Conservation (phyloP, 768 basidiomycete genomes). For the Pisolithus tinctorius region DNA sequence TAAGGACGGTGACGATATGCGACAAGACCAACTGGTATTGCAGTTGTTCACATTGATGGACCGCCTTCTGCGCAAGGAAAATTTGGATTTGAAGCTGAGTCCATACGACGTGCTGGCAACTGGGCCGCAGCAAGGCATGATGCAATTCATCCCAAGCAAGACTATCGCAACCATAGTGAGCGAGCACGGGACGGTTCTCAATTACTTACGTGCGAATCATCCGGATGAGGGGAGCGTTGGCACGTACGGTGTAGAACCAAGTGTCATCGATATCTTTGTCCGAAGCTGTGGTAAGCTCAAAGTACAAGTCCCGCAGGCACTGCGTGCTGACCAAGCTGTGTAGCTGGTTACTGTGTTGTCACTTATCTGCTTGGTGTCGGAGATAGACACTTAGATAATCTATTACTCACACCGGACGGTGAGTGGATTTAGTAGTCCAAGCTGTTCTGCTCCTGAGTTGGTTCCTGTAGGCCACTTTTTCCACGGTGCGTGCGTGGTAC, state of each 20-base stretch:
- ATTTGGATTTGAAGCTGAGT: conserved; percentile 84
- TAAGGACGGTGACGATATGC: conserved; percentile 98
- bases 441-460: conserved; percentile 2
- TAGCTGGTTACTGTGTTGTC: conserved; percentile 96
- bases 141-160: conserved; percentile 92
- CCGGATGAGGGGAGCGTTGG: conserved; percentile 94
- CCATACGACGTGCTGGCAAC: conserved; percentile 94
- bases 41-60: conserved; percentile 99
- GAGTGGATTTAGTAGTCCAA: conserved; percentile 12
- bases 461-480: conserved; percentile 76
- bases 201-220: conserved; percentile 79
- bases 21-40: conserved; percentile 96
- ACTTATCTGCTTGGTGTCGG: conserved; percentile 96
- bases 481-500: conserved; percentile 70
- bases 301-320: background rate
- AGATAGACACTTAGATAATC: conserved; percentile 93
- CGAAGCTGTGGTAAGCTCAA: conserved; percentile 81
- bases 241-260: conserved; percentile 90
- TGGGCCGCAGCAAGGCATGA: conserved; percentile 89
- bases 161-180: conserved; percentile 92
- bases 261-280: conserved; percentile 93
- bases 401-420: conserved; percentile 90
- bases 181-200: conserved; percentile 82
- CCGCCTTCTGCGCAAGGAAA: conserved; percentile 85
- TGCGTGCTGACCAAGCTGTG: conserved; percentile 9